Conservation (phyloP, 805 yeast genomes). For the Cyberlindnera nakhonratchasimensis region DNA sequence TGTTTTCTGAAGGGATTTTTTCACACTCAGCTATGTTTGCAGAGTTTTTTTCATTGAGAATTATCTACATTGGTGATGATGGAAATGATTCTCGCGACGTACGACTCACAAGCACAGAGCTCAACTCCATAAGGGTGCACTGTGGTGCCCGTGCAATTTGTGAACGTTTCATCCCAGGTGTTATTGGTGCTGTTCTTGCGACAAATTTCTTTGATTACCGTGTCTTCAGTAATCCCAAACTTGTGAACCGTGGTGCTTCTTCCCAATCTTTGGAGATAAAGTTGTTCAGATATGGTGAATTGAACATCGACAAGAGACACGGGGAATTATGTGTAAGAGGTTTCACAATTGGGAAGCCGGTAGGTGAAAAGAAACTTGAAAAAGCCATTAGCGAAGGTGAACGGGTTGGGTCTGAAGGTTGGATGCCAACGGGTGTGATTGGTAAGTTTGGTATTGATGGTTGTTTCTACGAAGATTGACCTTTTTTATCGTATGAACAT, state of each 20-base stretch:
- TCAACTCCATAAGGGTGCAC: constrained; percentile 43
- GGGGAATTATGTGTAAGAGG: constrained; percentile 62
- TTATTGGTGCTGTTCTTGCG: constrained; percentile 55
- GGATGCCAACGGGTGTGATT: constrained; percentile 46
- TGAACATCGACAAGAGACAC: constrained; percentile 34
- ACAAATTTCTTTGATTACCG: constrained; percentile 65
- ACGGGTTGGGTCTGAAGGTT: constrained; percentile 43
- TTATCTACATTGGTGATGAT: constrained; percentile 19
- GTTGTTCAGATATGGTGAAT: constrained; percentile 34
- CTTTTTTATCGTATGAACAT: not conserved
- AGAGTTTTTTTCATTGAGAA: constrained; percentile 31
- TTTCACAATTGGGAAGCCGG: constrained; percentile 57
- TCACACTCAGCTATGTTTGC: constrained; percentile 28
- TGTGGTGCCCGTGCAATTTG: constrained; percentile 48
- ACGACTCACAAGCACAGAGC: constrained; percentile 23
- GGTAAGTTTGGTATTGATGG: constrained; percentile 73
- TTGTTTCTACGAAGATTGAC: constrained; percentile 51
- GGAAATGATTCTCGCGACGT: constrained; percentile 1
- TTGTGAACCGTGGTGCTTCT: constrained; percentile 52
- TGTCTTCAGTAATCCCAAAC: constrained; percentile 33
- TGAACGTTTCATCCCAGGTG: constrained; percentile 44
- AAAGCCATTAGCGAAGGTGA: constrained; percentile 31
- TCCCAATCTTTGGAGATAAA: constrained; percentile 61
- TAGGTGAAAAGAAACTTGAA: constrained; percentile 29
- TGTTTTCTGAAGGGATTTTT: constrained; percentile 20